Percentiles rank a stretch among this genome's conserved stretches.
phyloP scores from a whole-genome alignment of 2,329 filamentous ascomycete genomes.

The Exophiala calicioides region DNA sequence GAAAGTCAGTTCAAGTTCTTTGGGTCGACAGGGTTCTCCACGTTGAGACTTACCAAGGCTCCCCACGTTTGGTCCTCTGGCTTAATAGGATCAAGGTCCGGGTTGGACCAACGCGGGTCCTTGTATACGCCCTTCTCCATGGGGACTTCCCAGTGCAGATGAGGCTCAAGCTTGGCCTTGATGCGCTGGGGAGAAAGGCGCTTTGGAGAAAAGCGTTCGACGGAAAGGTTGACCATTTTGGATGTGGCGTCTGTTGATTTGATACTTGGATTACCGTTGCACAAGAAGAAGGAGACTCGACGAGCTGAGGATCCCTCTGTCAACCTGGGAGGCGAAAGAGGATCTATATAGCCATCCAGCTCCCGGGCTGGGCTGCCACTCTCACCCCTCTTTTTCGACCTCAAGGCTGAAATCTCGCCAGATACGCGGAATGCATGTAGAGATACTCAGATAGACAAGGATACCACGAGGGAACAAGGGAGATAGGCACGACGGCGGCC shows the following conservation, averaged over 20 bases:
- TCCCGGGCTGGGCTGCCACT: conserved; percentile 1
- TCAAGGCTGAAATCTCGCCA: conserved; percentile 13
- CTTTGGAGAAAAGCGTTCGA: conserved; percentile 24
- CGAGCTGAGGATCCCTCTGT: conserved; percentile 2
- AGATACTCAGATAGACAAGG: conserved; percentile 21
- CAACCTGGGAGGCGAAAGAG: conserved; percentile 3
- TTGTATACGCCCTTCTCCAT: conserved; percentile 43
- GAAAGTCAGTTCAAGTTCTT: conserved; percentile 4
- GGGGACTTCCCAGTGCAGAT: conserved; percentile 42
- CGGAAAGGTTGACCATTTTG: conserved; percentile 20
- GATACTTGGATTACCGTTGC: neutral
- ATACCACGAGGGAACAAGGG: conserved; percentile 16
- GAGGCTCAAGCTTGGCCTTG: conserved; percentile 41
- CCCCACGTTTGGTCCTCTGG: conserved; percentile 50
- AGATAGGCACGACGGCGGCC: conserved; percentile 21
- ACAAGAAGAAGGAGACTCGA: conserved; percentile 1
- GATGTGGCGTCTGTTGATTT: no score
- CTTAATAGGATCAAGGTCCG: conserved; percentile 43
- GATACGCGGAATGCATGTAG: conserved; percentile 15
- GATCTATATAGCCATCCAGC: conserved; percentile 21
- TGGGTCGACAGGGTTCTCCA: neutral
- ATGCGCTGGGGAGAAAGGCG: conserved; percentile 35
- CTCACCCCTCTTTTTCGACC: neutral
- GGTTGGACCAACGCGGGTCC: conserved; percentile 51
- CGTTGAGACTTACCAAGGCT: conserved; percentile 32